phyloP scores from a whole-genome alignment of 345 rosid genomes.

The Acer negundo region DNA sequence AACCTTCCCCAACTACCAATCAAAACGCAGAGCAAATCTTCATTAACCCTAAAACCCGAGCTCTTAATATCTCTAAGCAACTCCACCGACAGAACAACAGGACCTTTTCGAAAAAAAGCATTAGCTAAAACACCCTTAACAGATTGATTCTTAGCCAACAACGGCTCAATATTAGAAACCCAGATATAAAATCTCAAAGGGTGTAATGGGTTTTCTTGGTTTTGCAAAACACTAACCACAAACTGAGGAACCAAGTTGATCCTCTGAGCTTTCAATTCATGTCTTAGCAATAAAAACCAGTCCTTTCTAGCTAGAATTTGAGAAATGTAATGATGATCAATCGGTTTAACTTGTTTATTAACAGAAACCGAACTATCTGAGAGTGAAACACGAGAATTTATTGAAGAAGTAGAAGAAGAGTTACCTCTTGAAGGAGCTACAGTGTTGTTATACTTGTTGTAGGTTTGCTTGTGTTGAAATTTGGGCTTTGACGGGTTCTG shows the following conservation, averaged over 20 bases:
- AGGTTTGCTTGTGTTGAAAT: background rate
- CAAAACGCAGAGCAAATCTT: conserved; percentile 73
- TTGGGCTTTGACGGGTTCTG: conserved; percentile 20
- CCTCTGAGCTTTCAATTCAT: conserved; percentile 58
- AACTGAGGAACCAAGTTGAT: conserved; percentile 52
- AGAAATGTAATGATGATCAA: conserved; percentile 56
- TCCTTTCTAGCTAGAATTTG: conserved; percentile 63
- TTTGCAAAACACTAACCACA: conserved; percentile 66
- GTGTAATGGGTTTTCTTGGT: conserved; percentile 66
- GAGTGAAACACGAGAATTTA: conserved; percentile 3
- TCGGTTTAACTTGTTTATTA: conserved; percentile 16
- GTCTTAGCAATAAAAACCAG: conserved; percentile 70
- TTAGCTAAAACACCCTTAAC: conserved; percentile 53
- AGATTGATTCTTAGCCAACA: conserved; percentile 54
- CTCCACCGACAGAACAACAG: conserved; percentile 69
- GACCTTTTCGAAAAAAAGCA: conserved; percentile 60
- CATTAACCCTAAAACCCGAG: conserved; percentile 59
- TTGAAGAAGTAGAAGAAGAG: conserved; percentile 6
- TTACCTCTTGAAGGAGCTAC: conserved; percentile 37
- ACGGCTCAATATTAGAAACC: conserved; percentile 56
- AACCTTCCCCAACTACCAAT: conserved; percentile 90
- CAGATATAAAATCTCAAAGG: conserved; percentile 74
- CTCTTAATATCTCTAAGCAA: conserved; percentile 59
- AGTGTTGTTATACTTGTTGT: background rate
- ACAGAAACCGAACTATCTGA: conserved; percentile 20